Evolutionary conservation across 495 filamentous ascomycete genomes (phyloP), one percentile per base, ranked within the genome.

Genomic region (Penicillium roqueforti): DNA sequence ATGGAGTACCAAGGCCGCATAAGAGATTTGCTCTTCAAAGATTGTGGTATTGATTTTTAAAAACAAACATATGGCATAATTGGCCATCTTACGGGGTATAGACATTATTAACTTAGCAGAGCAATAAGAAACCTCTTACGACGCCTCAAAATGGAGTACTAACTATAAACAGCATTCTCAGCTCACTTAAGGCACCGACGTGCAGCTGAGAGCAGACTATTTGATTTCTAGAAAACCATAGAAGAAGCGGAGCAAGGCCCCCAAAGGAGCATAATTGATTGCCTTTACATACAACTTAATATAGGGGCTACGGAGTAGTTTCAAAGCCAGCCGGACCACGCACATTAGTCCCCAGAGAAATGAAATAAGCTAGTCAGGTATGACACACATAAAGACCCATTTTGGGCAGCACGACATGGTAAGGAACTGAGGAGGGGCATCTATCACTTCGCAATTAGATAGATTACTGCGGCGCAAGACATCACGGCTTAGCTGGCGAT

Each of bases 301-400:
- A 46, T 50, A 44, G 39, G 39, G 50, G 50, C 20, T 8, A 37
- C 40, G 50, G 29, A 29, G 29, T 25, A 36, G 39, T 43, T 36
- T 44, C 20, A 26, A 26, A 49, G 1, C 14, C 29, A 52, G 44
- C 29, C 20, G 25, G 39, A 26, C 25, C 37, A 40, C 29, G 49
- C 39, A 52, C 29, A 52, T 52, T 52, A 43, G n/a, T 32, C 18
- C 13, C 40, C 39, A 43, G 6, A 16, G 22, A 11, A 11, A 20
- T 20, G 50, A 40, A 14, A 34, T 28, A 25, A 34, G 50, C 39
- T 44, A 36, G 16, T 19, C 14, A 5, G 29, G 3, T 13, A 36
- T 34, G 40, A 52, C 19, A 43, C 11, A 36, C 50, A 34, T 32
- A 18, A 3, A 19, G 29, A 44, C 26, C 26, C 25, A 51, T n/a